Evolutionary conservation across 2,329 filamentous ascomycete genomes (phyloP).

Genomic region (Pseudogymnoascus sp.): DNA sequence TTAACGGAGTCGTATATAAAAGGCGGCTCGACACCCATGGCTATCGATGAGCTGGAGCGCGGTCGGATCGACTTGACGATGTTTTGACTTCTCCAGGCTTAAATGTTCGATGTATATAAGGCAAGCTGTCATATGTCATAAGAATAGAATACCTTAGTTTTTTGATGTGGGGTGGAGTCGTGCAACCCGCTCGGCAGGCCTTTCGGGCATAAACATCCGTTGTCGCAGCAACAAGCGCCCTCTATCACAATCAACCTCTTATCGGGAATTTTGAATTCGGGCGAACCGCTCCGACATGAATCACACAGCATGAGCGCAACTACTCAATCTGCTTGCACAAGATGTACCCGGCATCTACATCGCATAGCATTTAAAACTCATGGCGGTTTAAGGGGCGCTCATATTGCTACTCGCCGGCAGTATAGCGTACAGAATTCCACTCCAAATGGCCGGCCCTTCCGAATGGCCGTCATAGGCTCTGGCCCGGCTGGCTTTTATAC

Average conservation of each 20-base stretch:
- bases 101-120: background rate
- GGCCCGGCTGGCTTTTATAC: slow-evolving; percentile 96
- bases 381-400: background rate
- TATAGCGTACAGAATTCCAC: slow-evolving; percentile 21
- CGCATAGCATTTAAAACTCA: background rate
- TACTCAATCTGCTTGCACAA: slow-evolving; percentile 23
- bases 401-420: slow-evolving; percentile 13
- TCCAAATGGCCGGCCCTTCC: slow-evolving; percentile 46
- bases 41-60: slow-evolving; percentile 17
- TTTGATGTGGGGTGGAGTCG: slow-evolving; percentile 7
- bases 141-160: background rate
- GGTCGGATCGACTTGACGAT: background rate
- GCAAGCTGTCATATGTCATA: background rate
- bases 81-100: background rate
- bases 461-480: slow-evolving; percentile 83
- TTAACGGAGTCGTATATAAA: slow-evolving; percentile 60
- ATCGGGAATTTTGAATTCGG: slow-evolving; percentile 1
- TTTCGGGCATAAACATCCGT: background rate
- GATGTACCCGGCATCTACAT: slow-evolving; percentile 15
- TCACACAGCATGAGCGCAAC: slow-evolving; percentile 21
- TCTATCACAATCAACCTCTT: slow-evolving; percentile 7
- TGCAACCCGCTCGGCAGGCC: background rate
- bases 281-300: slow-evolving; percentile 6
- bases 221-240: slow-evolving; percentile 5
- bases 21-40: slow-evolving; percentile 51